Base-by-base conservation (phyloP, 2,329 filamentous ascomycete species). In the Epichloe gansuensis region DNA sequence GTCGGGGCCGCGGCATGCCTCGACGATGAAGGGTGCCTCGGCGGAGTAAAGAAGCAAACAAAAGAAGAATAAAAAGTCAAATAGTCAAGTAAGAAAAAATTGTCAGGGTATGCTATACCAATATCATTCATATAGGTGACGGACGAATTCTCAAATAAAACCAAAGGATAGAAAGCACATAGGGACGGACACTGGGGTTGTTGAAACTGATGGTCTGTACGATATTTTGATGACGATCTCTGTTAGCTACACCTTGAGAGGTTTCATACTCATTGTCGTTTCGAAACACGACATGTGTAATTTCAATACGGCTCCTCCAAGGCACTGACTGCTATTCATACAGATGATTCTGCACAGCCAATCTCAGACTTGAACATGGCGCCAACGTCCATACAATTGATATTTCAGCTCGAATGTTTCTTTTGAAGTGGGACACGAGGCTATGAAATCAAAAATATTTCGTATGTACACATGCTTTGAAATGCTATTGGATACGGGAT, bases 1-100 rank as follows among this genome's bases (percentile, higher is more conserved):
- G 86, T 54, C 76, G 89, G 60, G 89, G 90, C 57, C 82, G 89
- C 52, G 89, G 89, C 38, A 93, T 97, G 89, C 91, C 93, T 27
- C 81, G 87, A 68, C 78, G 87, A 74, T 91, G 76, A 63, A 47
- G 5, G 17, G 27, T 6, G 15, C 36, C 49, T 8, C 12, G 34
- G 25, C 34, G n/a, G 23, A 47, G 8, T 11, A 39, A 9, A 41
- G 52, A 48, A 27, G 27, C 43, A 47, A 43, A 51, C 8, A 31
- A 52, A 52, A 43, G 41, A 50, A 40, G 49, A 46, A 50, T 13
- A 31, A 46, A 45, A 38, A 7, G 15, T 47, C 45, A 44, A 45
- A 31, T 42, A 31, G 21, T 36, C 0, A 38, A 38, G 25, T 13
- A 8, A 35, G n/a, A 49, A 49, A n/a, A 36, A 39, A 13, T 39